Evolutionary conservation across 148 eudicot species (phyloP).

Genomic region (Agrostemma githago): DNA sequence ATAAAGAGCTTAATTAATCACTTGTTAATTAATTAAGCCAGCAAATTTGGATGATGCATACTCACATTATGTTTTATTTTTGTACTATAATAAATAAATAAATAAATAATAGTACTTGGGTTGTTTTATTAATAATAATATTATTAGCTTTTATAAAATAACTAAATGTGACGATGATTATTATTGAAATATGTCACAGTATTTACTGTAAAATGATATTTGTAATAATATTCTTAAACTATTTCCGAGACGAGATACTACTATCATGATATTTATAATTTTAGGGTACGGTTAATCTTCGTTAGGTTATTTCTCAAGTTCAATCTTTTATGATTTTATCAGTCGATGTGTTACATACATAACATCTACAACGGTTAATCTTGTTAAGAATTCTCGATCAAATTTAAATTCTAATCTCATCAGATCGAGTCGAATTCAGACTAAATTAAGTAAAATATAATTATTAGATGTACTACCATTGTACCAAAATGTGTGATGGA

Average conservation of each 20-base stretch:
- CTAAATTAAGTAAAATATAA: background rate
- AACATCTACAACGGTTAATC: too few species aligned
- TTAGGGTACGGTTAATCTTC: too few species aligned
- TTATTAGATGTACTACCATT: background rate
- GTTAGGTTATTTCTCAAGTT: too few species aligned
- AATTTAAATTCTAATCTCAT: too few species aligned
- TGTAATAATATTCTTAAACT: too few species aligned
- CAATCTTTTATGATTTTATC: too few species aligned
- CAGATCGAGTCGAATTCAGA: background rate
- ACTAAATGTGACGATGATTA: too few species aligned
- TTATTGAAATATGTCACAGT: too few species aligned
- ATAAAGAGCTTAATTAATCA: slow-evolving; percentile 2
- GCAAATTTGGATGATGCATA: slow-evolving; percentile 25
- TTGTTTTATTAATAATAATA: background rate
- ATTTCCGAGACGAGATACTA: too few species aligned
- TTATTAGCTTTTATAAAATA: background rate
- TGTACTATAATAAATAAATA: background rate
- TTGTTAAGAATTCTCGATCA: background rate
- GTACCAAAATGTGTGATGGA: background rate
- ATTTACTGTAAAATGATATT: too few species aligned
- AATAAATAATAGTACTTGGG: background rate
- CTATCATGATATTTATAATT: too few species aligned
- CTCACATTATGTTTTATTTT: slow-evolving; percentile 10
- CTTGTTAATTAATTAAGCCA: slow-evolving; percentile 8
- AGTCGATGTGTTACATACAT: too few species aligned